Evolutionary conservation across 805 yeast species (phyloP).

Genomic region (Candida berthetii): DNA sequence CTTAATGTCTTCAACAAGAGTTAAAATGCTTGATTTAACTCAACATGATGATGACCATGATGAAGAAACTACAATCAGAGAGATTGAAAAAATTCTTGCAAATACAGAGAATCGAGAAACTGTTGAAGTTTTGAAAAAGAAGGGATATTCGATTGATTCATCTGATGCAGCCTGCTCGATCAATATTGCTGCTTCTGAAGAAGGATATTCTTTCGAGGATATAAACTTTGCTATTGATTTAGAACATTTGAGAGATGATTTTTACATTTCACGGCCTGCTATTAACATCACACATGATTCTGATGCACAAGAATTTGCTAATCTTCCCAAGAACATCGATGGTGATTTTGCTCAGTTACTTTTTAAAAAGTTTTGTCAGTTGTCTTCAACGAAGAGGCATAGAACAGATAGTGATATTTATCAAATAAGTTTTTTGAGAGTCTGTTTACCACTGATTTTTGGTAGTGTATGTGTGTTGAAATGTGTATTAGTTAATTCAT

Average conservation of each 20-base stretch:
- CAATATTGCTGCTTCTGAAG: background rate
- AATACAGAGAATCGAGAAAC: background rate
- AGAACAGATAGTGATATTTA: background rate
- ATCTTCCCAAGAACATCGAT: background rate
- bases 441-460: conserved; percentile 8
- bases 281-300: background rate
- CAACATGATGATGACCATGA: background rate
- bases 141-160: background rate
- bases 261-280: background rate
- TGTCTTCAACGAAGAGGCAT: background rate
- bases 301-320: background rate
- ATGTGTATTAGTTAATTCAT: conserved; percentile 3
- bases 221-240: background rate
- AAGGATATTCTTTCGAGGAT: background rate
- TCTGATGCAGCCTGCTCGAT: background rate
- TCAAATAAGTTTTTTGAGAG: conserved; percentile 1
- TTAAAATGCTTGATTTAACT: background rate
- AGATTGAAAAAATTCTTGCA: background rate
- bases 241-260: background rate
- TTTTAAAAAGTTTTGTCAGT: background rate
- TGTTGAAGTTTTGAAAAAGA: background rate
- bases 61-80: background rate
- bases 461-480: conserved; percentile 10
- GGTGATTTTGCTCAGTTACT: background rate
- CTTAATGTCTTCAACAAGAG: background rate